A percentile compares a stretch with the other conserved stretches of the same genome.
Evolutionary conservation across 441 rosid genomes (phyloP).

Genomic region (Daphne laureola): DNA sequence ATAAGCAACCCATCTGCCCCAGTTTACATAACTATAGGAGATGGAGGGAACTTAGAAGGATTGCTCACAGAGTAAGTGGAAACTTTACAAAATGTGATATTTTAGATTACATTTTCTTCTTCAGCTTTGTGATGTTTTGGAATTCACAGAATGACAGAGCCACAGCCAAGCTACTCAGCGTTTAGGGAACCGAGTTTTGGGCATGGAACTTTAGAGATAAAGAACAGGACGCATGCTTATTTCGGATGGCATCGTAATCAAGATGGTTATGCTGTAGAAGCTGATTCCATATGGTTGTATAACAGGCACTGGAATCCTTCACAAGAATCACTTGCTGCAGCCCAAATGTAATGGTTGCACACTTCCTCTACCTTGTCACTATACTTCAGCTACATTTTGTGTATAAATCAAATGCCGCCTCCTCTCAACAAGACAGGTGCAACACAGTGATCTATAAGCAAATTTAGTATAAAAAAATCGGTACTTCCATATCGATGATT

Average conservation of each 20-base stretch:
- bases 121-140: conserved; percentile 2
- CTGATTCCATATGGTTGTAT: conserved; percentile 62
- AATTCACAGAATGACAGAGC: conserved; percentile 60
- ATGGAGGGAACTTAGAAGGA: conserved; percentile 82
- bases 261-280: conserved; percentile 73
- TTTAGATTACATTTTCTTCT: no score
- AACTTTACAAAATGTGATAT: no score
- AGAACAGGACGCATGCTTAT: conserved; percentile 65
- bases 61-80: conserved; percentile 49
- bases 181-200: conserved; percentile 80
- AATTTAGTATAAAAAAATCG: no score
- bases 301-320: conserved; percentile 54
- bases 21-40: conserved; percentile 70
- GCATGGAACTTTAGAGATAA: conserved; percentile 59
- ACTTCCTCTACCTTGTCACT: no score
- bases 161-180: conserved; percentile 84
- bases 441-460: no score
- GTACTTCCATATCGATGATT: no score
- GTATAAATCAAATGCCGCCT: no score
- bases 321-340: conserved; percentile 28
- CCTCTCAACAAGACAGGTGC: no score
- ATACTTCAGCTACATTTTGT: no score
- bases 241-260: conserved; percentile 79
- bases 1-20: conserved; percentile 64
- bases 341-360: not conserved